A percentile compares a stretch with the other conserved stretches of the same genome.
Evolutionary conservation across 129 eudicot species (phyloP).

Genomic region (Lonicera japonica): DNA sequence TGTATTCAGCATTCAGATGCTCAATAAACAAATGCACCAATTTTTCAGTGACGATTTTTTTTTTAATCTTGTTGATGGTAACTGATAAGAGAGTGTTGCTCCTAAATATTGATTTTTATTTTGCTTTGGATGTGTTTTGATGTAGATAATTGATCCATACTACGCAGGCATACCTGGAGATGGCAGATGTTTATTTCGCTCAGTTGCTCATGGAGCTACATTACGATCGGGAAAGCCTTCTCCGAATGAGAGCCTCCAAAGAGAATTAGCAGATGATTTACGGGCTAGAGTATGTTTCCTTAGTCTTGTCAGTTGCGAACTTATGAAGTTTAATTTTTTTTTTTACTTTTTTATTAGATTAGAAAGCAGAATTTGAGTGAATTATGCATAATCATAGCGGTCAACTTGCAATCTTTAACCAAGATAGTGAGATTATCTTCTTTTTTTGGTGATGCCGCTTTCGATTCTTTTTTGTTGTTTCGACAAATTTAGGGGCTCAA

Average conservation of each 20-base stretch:
- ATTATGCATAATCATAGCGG: too few relatives aligned
- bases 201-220: slow-evolving; percentile 97
- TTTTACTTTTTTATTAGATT: background rate
- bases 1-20: too few relatives aligned
- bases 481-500: too few relatives aligned
- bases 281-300: slow-evolving; percentile 55
- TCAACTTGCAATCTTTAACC: too few relatives aligned
- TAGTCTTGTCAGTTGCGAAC: background rate
- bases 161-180: slow-evolving; percentile 94
- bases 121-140: background rate
- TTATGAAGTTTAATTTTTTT: background rate
- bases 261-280: slow-evolving; percentile 86
- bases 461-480: too few relatives aligned
- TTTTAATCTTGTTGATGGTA: background rate
- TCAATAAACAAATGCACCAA: too few relatives aligned
- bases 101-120: background rate
- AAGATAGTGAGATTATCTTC: too few relatives aligned
- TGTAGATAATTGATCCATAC: slow-evolving; percentile 10
- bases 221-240: slow-evolving; percentile 77
- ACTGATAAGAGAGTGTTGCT: background rate
- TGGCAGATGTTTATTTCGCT: slow-evolving; percentile 95
- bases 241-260: slow-evolving; percentile 76
- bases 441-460: background rate
- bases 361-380: background rate
- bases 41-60: too few relatives aligned